phyloP scores from a whole-genome alignment of 169 alveolate genomes.

The Plasmodium gonderi region DNA sequence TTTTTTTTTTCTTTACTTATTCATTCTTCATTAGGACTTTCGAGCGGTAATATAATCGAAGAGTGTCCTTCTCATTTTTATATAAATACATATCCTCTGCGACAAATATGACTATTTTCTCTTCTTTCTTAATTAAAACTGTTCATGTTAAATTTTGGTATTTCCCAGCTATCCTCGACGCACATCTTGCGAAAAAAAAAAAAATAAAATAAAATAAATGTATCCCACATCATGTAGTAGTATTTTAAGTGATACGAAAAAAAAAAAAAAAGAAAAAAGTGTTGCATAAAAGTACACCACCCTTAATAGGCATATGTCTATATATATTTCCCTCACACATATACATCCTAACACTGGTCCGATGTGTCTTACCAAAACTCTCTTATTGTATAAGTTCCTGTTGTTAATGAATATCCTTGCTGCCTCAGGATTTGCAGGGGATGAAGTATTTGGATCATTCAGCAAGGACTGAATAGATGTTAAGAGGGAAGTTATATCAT shows the following conservation, averaged over 20 bases:
- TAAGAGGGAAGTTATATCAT: constrained; percentile 93
- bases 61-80: neutral
- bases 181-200: constrained; percentile 32
- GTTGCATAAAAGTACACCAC: neutral
- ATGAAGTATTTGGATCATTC: constrained; percentile 95
- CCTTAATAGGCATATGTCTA: neutral
- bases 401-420: constrained; percentile 90
- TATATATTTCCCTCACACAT: constrained; percentile 34
- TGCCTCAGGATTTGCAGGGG: constrained; percentile 97
- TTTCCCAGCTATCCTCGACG: constrained; percentile 75
- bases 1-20: neutral
- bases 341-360: constrained; percentile 85
- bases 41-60: neutral
- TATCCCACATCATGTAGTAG: neutral
- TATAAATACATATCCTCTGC: neutral
- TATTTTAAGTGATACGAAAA: neutral
- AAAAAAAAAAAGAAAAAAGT: neutral
- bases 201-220: constrained; percentile 6
- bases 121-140: constrained; percentile 10
- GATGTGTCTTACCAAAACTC: constrained; percentile 75
- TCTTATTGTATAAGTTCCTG: constrained; percentile 74
- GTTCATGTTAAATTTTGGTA: constrained; percentile 62
- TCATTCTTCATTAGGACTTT: neutral
- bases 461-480: constrained; percentile 94
- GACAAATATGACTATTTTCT: neutral